These are phyloP conservation scores for Gryganskiella cystojenkinii DNA, from an alignment of 192 early-diverging fungal genomes.

Conservation along the genomic window DNA sequence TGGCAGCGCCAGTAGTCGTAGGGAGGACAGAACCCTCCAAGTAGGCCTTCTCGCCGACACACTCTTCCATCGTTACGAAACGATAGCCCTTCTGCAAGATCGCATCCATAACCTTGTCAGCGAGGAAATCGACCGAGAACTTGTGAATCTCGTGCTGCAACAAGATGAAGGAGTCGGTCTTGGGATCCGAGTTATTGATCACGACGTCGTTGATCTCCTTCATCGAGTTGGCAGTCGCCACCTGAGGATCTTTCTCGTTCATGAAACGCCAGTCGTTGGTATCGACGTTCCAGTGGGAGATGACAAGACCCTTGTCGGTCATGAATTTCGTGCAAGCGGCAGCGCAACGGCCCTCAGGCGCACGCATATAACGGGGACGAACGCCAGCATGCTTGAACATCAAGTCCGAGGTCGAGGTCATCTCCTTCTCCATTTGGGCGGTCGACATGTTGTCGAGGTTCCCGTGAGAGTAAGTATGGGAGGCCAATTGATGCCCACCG, in stretches of 20 bases:
- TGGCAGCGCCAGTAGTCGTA: background rate
- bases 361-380: conserved; percentile 64
- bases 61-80: conserved; percentile 43
- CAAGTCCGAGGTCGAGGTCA: conserved; percentile 56
- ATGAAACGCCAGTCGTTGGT: conserved; percentile 34
- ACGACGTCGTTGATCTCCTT: conserved; percentile 3
- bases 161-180: conserved; percentile 34
- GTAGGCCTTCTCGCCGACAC: conserved; percentile 22
- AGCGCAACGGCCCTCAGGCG: conserved; percentile 59
- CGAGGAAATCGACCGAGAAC: conserved; percentile 28
- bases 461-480: conserved; percentile 60
- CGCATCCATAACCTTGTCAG: conserved; percentile 31
- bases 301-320: conserved; percentile 11
- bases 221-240: conserved; percentile 7
- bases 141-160: conserved; percentile 50
- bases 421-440: conserved; percentile 47
- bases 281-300: conserved; percentile 40
- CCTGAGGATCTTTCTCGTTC: background rate
- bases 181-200: conserved; percentile 16
- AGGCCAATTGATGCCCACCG: conserved; percentile 68
- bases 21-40: background rate
- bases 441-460: conserved; percentile 53
- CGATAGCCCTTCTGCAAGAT: conserved; percentile 39
- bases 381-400: conserved; percentile 60
- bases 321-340: conserved; percentile 22